Conservation (phyloP, 345 rosid species). For the Pseudoturritis turrita region DNA sequence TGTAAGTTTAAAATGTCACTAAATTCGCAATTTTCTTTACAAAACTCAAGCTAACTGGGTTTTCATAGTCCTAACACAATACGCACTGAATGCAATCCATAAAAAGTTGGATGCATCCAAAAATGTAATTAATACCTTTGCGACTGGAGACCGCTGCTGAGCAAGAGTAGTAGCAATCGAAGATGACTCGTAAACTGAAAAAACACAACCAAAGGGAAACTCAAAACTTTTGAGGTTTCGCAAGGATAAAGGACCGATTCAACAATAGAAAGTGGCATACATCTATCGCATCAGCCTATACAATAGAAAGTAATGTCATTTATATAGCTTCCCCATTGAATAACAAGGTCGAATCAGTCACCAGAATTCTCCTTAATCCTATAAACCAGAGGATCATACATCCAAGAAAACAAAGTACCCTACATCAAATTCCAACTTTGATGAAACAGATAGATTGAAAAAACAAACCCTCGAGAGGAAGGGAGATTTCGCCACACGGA, state of each 20-base stretch:
- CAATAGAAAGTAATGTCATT: neutral
- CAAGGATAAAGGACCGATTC: neutral
- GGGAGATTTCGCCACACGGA: constrained; percentile 72
- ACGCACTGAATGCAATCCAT: neutral
- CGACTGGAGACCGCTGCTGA: constrained; percentile 80
- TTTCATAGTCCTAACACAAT: constrained; percentile 1
- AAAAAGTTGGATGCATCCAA: neutral
- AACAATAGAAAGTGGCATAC: neutral
- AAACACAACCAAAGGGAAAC: neutral
- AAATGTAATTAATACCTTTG: constrained; percentile 47
- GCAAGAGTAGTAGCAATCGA: constrained; percentile 44
- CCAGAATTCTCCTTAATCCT: neutral
- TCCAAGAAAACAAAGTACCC: neutral
- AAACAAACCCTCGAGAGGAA: constrained; percentile 74
- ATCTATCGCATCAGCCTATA: neutral
- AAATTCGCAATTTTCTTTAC: neutral
- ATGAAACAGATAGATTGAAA: neutral
- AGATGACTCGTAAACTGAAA: constrained; percentile 57
- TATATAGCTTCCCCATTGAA: neutral
- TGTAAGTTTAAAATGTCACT: neutral
- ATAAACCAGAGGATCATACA: neutral
- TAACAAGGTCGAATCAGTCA: neutral
- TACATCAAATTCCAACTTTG: neutral
- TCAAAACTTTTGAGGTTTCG: neutral
- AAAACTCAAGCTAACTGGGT: neutral